Evolutionary conservation across 208 protist species (phyloP), one percentile per base, ranked within the genome.

Genomic region (Leishmania martiniquensis): DNA sequence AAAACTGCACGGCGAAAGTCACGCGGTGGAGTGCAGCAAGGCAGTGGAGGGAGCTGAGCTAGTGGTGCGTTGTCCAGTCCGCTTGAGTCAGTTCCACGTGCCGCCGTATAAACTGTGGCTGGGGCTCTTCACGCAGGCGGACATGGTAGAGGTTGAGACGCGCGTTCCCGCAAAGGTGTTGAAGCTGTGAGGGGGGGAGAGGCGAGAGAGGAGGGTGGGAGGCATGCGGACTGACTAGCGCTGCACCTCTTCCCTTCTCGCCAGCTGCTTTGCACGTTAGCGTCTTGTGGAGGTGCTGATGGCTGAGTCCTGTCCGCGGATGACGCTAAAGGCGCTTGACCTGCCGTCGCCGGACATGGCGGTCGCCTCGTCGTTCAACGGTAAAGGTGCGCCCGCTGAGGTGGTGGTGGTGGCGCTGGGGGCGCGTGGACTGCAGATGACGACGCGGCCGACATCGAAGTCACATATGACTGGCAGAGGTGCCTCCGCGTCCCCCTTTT

Each of bases 91-190:
- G 72, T 95, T 92, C 74, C 75, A 90, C 47, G 78, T 96, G 25
- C 83, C 86, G 37, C 85, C 76, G 10, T 95, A 83, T 67, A 85
- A 84, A 25, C 67, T 91, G 45, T 91, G 89, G 83, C 72, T 94
- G 66, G 92, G 92, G 15, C 77, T 97, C 0, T 95, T 97, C 55
- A 87, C 84, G 9, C 85, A 94, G 60, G 89, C 83, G 7, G 89
- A 90, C 49, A 85, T 78, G 34, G 91, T 97, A 17, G 85, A 91
- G 77, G 91, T 97, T 65, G 91, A 96, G 81, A 95, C 92, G n/a
- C 87, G 90, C 20, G 77, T 97, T 29, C 92, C 94, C 1, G 60
- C 83, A 2, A 90, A 88, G 62, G 75, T 82, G 17, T 68, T 97
- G 49, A 85, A 88, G 68, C 74, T 91, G 51, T 93, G 66, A 70